Conservation (phyloP, 805 yeast genomes). For the Babjeviella inositovora region DNA sequence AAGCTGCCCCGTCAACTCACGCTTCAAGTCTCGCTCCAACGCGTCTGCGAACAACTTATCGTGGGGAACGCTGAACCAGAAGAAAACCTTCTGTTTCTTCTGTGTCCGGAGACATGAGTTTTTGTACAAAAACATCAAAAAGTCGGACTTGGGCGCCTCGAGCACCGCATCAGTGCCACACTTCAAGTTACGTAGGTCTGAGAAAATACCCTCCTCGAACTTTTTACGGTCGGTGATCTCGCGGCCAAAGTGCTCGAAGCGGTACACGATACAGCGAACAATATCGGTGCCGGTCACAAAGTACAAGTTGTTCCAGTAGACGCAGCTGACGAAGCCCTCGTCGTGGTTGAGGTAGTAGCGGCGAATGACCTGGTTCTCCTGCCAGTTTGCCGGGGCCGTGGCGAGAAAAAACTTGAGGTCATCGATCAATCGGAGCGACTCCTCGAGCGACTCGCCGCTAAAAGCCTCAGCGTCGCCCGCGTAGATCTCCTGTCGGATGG, state of each 20-base stretch:
- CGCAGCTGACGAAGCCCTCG: constrained; percentile 87
- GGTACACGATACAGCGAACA: constrained; percentile 78
- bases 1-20: constrained; percentile 42
- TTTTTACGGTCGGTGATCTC: constrained; percentile 74
- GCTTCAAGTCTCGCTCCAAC: constrained; percentile 77
- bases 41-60: constrained; percentile 89
- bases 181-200: constrained; percentile 77
- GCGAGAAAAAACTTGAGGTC: constrained; percentile 76
- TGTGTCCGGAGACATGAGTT: constrained; percentile 86
- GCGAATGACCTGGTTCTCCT: constrained; percentile 71
- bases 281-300: constrained; percentile 94
- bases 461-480: no score
- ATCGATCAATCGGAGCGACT: constrained; percentile 47
- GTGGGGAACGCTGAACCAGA: constrained; percentile 94
- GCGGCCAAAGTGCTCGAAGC: constrained; percentile 84
- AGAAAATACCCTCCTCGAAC: constrained; percentile 92
- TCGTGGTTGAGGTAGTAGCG: constrained; percentile 75
- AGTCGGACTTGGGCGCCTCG: constrained; percentile 76
- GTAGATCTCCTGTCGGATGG: no score
- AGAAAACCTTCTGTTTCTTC: constrained; percentile 91
- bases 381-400: constrained; percentile 94
- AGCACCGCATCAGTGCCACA: constrained; percentile 77
- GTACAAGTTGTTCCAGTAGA: constrained; percentile 79
- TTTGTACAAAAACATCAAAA: constrained; percentile 69
- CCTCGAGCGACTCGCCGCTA: constrained; percentile 21